A percentile compares a stretch with the other conserved stretches of the same genome.
These are phyloP conservation scores for Lineolata rhizophorae DNA, from an alignment of 495 filamentous ascomycete genomes.

Conservation along the genomic window DNA sequence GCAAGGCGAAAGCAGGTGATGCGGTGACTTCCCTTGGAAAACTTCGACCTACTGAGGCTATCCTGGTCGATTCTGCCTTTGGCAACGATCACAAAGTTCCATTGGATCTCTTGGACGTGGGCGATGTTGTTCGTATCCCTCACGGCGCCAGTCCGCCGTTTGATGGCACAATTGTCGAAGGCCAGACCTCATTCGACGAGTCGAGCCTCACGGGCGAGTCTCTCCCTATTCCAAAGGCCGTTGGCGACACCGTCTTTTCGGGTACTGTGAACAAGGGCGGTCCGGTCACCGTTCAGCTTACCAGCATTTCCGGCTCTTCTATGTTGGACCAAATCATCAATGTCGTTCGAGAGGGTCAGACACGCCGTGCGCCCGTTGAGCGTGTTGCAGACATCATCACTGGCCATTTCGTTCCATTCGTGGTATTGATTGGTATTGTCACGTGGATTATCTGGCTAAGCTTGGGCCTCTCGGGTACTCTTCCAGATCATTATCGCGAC, in stretches of 20 bases:
- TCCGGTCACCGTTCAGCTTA: constrained; percentile 46
- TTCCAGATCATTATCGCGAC: constrained; percentile 47
- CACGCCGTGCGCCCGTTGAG: constrained; percentile 69
- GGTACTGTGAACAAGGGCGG: constrained; percentile 70
- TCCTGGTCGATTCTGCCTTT: constrained; percentile 29
- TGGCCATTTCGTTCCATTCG: constrained; percentile 70
- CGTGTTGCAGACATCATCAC: constrained; percentile 66
- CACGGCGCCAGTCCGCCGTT: constrained; percentile 71
- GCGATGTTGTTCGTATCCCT: constrained; percentile 54
- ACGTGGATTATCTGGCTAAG: constrained; percentile 74
- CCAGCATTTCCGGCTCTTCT: constrained; percentile 49
- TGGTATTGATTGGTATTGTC: constrained; percentile 56
- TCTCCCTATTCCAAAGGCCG: constrained; percentile 42
- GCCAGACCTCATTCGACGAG: constrained; percentile 60
- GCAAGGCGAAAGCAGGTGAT: constrained; percentile 78
- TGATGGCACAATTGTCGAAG: constrained; percentile 49
- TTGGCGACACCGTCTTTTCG: constrained; percentile 54
- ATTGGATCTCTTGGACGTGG: constrained; percentile 63
- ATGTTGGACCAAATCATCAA: constrained; percentile 86
- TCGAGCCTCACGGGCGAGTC: constrained; percentile 84
- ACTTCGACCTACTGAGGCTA: constrained; percentile 58
- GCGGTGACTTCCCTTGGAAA: constrained; percentile 63
- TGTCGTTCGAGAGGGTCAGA: constrained; percentile 80
- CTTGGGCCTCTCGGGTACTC: constrained; percentile 43
- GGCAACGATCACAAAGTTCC: constrained; percentile 21